A percentile compares a stretch with the other conserved stretches of the same genome.
These are phyloP conservation scores for Phylloporus sp. DNA, from an alignment of 768 basidiomycete genomes.

Conservation along the genomic window DNA sequence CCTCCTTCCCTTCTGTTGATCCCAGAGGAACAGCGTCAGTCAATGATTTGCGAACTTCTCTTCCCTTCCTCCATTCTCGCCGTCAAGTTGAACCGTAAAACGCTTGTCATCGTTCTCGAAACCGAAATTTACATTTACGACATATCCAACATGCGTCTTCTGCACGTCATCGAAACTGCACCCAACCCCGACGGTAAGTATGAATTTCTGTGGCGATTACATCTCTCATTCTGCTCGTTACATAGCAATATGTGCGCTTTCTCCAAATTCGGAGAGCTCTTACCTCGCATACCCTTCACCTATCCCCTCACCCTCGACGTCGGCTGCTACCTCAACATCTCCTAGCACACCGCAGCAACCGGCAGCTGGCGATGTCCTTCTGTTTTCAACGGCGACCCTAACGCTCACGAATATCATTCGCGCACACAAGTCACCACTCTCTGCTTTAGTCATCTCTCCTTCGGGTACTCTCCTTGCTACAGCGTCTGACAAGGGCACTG, in stretches of 20 bases:
- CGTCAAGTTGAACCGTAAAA: constrained; percentile 98
- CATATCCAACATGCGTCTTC: constrained; percentile 95
- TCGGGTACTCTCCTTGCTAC: constrained; percentile 90
- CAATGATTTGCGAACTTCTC: constrained; percentile 96
- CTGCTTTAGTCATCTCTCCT: constrained; percentile 80
- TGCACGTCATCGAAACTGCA: constrained; percentile 96
- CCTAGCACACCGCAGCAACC: constrained; percentile 41
- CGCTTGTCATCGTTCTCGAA: constrained; percentile 93
- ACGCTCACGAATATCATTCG: constrained; percentile 94
- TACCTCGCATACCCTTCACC: constrained; percentile 97
- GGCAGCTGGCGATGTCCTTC: constrained; percentile 77
- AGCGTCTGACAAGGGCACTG: constrained; percentile 91
- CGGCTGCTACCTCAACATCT: constrained; percentile 39
- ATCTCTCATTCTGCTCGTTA: constrained; percentile 3
- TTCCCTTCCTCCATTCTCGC: constrained; percentile 95
- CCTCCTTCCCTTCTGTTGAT: constrained; percentile 2
- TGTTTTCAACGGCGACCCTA: constrained; percentile 91
- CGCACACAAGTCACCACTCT: constrained; percentile 93
- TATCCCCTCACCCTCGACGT: constrained; percentile 74
- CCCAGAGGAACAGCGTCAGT: constrained; percentile 66
- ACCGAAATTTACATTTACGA: constrained; percentile 99
- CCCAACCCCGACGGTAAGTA: constrained; percentile 86
- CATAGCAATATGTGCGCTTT: constrained; percentile 89
- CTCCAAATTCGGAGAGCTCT: constrained; percentile 88
- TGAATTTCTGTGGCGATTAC: background rate